Conservation (phyloP, 441 rosid genomes). For the Populus hybrid region DNA sequence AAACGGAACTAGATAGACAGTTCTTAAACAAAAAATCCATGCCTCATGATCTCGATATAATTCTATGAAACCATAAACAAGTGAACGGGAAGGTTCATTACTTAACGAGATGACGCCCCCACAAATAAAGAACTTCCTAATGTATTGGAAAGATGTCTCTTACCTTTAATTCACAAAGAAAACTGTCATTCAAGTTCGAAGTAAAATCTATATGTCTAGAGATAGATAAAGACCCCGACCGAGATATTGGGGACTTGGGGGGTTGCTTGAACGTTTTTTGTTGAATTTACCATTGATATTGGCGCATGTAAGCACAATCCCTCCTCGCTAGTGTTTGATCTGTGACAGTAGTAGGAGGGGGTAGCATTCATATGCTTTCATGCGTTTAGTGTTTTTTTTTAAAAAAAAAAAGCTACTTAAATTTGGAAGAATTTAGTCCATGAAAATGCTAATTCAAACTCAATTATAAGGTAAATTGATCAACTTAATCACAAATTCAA, state of each 20-base stretch:
- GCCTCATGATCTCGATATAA: not conserved
- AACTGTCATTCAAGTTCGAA: conserved; percentile 24
- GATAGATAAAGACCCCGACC: not conserved
- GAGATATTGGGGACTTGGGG: not conserved
- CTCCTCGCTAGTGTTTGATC: no score
- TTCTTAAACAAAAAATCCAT: not conserved
- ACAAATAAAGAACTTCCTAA: not conserved
- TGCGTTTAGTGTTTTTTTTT: no score
- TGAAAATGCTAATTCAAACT: no score
- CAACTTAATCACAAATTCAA: no score
- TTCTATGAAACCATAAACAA: not conserved
- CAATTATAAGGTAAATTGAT: no score
- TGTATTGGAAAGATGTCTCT: not conserved
- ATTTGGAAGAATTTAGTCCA: no score
- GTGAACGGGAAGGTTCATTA: not conserved
- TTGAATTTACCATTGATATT: no score
- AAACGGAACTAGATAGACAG: not conserved
- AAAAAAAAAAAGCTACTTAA: no score
- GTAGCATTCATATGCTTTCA: no score
- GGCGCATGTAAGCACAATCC: no score
- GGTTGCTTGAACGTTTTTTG: conserved; percentile 48
- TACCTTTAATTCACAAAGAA: conserved; percentile 29
- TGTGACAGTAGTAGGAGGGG: no score
- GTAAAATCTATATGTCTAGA: not conserved
- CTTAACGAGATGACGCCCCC: not conserved